Base-by-base conservation (phyloP, 2,329 filamentous ascomycete genomes). In the Penicillium glabrum region DNA sequence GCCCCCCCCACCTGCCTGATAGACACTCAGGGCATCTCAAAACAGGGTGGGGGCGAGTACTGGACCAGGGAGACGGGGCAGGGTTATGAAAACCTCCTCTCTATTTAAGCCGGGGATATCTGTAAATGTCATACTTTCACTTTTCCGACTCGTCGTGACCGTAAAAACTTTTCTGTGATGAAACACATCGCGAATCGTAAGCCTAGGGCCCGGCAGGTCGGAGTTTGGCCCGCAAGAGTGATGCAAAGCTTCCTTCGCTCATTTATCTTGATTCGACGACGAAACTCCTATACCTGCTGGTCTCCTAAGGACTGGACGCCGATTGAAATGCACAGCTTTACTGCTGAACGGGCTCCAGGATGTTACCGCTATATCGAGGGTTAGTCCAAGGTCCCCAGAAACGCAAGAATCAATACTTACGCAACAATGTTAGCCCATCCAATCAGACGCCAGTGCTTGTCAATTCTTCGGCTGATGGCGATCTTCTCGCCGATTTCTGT, bases 401-500 rank as follows among this genome's bases (percentile, higher is more conserved):
- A 19, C 21, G 4, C 16, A 26, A 60, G 39, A n/a, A 0, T 29
- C 8, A 23, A 3, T 23, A 79, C 77, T 76, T 74, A 79, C 77
- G 76, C 76, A 60, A 88, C 86, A 73, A 91, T 91, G 64, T 89
- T 92, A 58, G 89, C 89, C 91, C 91, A 96, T 68, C 91, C 91
- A 69, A 96, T 96, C 72, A 96, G 83, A 80, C 92, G 90, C 93
- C 93, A 98, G 80, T 97, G 93, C 86, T 98, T 98, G 80, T 99
- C 95, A 71, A 98, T 97, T 87, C 95, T 90, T 80, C 95, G 85
- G 75, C 88, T 92, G 72, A 99, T 83, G 43, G 95, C 95, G 71
- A 99, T 93, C 89, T 99, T 98, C 83, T 99, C 93, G 64, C 93
- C 93, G 72, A 97, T 89, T 75, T 96, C 93, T 50, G 95, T 99